Percentiles rank a stretch among this genome's conserved stretches.
These are phyloP conservation scores for Saccharomycodes ludwigii DNA, from an alignment of 805 yeast species.

Conservation along the genomic window DNA sequence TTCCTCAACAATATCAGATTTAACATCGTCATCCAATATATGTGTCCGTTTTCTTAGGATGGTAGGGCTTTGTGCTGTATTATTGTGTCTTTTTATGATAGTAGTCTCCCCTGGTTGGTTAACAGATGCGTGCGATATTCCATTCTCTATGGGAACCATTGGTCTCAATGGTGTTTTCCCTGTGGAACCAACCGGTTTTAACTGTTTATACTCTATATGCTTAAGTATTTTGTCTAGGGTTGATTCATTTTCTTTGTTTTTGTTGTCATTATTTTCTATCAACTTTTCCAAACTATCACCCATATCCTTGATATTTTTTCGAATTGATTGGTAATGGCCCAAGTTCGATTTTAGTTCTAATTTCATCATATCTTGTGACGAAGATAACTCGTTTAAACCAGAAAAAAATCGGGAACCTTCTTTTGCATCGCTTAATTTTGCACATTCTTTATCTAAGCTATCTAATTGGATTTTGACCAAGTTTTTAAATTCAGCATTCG, in stretches of 20 bases:
- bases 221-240: conserved; percentile 4
- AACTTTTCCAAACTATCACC: conserved; percentile 2
- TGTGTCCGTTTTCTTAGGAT: not conserved
- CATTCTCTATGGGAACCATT: not conserved
- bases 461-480: not conserved
- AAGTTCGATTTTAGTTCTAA: not conserved
- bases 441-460: conserved; percentile 2
- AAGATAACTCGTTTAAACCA: not conserved
- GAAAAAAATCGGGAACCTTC: not conserved
- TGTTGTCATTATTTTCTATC: not conserved
- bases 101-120: too few species aligned
- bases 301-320: conserved; percentile 2
- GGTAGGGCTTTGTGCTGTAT: too few species aligned
- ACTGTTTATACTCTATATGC: conserved; percentile 6
- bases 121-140: not conserved
- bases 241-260: conserved; percentile 1
- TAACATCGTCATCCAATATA: too few species aligned
- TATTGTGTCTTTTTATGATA: too few species aligned
- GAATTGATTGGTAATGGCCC: not conserved
- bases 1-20: not conserved
- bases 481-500: conserved; percentile 9
- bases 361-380: conserved; percentile 1
- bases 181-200: conserved; percentile 11
- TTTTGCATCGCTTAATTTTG: conserved; percentile 6
- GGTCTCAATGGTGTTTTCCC: conserved; percentile 12